These are phyloP conservation scores for Saccharomycopsis sp. DNA, from an alignment of 805 yeast genomes.

Conservation along the genomic window DNA sequence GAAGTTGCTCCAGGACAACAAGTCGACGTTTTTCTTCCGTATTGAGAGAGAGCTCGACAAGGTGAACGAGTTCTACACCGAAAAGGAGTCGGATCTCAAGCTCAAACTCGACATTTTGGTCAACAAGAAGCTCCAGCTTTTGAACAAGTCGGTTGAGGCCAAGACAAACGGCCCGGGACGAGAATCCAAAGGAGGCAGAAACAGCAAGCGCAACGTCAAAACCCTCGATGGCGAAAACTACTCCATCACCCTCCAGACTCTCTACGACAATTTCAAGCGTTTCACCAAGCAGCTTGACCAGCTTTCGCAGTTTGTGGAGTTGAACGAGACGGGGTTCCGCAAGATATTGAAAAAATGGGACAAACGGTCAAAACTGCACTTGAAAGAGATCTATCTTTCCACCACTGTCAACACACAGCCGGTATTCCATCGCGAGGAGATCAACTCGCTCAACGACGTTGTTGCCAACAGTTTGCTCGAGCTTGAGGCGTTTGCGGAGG, in stretches of 20 bases:
- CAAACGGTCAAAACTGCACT: conserved; percentile 88
- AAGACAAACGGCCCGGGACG: background rate
- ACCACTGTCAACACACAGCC: conserved; percentile 97
- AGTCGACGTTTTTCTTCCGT: conserved; percentile 79
- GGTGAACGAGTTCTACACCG: conserved; percentile 85
- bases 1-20: conserved; percentile 71
- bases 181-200: background rate
- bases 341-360: conserved; percentile 98
- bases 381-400: conserved; percentile 83
- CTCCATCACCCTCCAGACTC: conserved; percentile 71
- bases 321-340: conserved; percentile 92
- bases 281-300: conserved; percentile 84
- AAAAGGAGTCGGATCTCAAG: conserved; percentile 82
- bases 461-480: conserved; percentile 64
- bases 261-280: conserved; percentile 84
- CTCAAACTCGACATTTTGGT: conserved; percentile 69
- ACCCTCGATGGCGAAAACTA: conserved; percentile 17
- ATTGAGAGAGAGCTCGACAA: conserved; percentile 93
- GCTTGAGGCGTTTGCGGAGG: conserved; percentile 62
- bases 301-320: conserved; percentile 86
- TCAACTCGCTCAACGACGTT: conserved; percentile 75
- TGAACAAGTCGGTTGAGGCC: conserved; percentile 13
- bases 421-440: conserved; percentile 84
- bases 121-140: conserved; percentile 57
- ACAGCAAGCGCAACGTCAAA: background rate